Evolutionary conservation across 2,329 filamentous ascomycete genomes (phyloP), one percentile per base, ranked within the genome.

Genomic region (Pseudogymnoascus destructans): DNA sequence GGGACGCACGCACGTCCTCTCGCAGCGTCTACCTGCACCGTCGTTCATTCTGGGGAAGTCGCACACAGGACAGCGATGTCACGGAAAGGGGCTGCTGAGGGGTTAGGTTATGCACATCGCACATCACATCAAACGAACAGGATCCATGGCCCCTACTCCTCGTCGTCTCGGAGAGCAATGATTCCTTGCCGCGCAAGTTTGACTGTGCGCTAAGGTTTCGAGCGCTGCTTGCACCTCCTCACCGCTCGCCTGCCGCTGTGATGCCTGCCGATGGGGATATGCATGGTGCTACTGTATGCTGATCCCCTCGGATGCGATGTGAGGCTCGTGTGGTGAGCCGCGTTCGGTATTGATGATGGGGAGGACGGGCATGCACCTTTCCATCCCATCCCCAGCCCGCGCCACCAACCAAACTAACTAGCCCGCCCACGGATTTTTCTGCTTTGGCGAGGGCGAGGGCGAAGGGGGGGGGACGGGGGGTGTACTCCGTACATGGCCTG

Each of bases 21-120:
- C 40, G 21, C 21, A 27, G 21, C 40, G 21, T 49, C 40, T 10
- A 10, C 9, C 27, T 49, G 40, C 40, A 49, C 9, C 40, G 13
- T 49, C 40, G 3, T 49, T 49, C 40, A 49, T 49, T 49, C 40
- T 49, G 40, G 40, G 40, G 40, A 49, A 49, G 40, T 49, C 40
- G 13, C 23, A 25, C 40, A 15, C 15, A 23, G 13, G 13, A 15
- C 40, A 25, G 21, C 13, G 13, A 27, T 13, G n/a, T 13, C 40
- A 46, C 11, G 21, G 1, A 49, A 49, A 49, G 21, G 40, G 40
- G 9, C 10, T 30, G 21, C 40, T 49, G 40, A 49, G 40, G 40
- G 36, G 40, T 9, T 49, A 25, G 15, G 40, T 15, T 42, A 49
- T 49, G 40, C 40, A 49, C 40, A 49, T 25, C 40, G 40, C 40